Conservation (phyloP, 495 filamentous ascomycete species). For the Copromyces sp. region DNA sequence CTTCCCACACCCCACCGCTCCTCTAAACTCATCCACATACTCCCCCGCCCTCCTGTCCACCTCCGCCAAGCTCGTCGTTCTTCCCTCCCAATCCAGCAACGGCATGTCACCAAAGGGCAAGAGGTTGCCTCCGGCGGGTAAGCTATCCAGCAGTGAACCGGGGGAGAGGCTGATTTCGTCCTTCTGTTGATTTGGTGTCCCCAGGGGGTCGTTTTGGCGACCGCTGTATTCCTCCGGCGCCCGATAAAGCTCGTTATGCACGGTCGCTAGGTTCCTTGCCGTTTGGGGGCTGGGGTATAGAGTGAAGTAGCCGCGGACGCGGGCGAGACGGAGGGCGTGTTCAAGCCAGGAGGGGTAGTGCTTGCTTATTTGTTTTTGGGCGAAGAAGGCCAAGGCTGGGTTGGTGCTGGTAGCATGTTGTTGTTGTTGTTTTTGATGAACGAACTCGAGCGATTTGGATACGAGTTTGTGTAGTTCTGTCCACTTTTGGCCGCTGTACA, state of each 20-base stretch:
- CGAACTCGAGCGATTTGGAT: slow-evolving; percentile 41
- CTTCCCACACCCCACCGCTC: slow-evolving; percentile 25
- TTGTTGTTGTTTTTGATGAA: slow-evolving; percentile 19
- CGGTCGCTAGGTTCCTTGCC: slow-evolving; percentile 44
- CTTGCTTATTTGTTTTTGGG: slow-evolving; percentile 43
- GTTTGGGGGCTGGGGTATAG: slow-evolving; percentile 56
- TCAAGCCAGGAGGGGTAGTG: slow-evolving; percentile 70
- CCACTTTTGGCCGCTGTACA: slow-evolving; percentile 81
- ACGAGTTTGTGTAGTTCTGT: slow-evolving; percentile 68
- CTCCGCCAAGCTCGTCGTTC: slow-evolving; percentile 12
- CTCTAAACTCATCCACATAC: slow-evolving; percentile 33
- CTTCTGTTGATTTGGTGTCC: not conserved
- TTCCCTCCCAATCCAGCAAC: slow-evolving; percentile 33
- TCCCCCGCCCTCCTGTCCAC: slow-evolving; percentile 28
- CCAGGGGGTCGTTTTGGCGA: not conserved
- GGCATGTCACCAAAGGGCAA: slow-evolving; percentile 29
- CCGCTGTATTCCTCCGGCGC: slow-evolving; percentile 55
- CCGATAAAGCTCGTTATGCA: slow-evolving; percentile 65
- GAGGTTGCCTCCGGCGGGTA: slow-evolving; percentile 25
- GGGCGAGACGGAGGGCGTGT: slow-evolving; percentile 60
- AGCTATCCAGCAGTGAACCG: slow-evolving; percentile 27
- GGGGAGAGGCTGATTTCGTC: slow-evolving; percentile 21
- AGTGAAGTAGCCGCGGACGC: slow-evolving; percentile 60
- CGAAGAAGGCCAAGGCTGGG: slow-evolving; percentile 21
- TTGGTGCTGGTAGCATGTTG: not conserved